Evolutionary conservation across 768 basidiomycete genomes (phyloP), one percentile per base, ranked within the genome.

Genomic region (Rossbeevera mucosa): DNA sequence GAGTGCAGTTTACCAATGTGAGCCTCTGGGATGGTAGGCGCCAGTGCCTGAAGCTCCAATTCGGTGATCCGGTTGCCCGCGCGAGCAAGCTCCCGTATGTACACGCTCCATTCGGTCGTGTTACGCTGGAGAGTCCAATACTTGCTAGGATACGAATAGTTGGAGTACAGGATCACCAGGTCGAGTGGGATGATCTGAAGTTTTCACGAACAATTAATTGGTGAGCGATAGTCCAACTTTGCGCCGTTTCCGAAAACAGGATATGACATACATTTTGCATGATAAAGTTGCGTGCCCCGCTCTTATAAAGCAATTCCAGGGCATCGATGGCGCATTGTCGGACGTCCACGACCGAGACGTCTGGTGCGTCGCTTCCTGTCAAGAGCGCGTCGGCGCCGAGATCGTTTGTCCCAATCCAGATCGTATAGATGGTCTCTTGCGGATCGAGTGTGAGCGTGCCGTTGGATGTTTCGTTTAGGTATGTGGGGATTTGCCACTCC

Each of bases 381-480:
- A 25, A 25, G 25, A 25, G 25, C 7, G 25, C 25, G 7, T 25
- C 25, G 7, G 25, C 7, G 25, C 28, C 85, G 4, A 86, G 73
- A 60, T 86, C 85, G 55, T 81, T 82, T 3, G 81, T 82, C 13
- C 85, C 83, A 53, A 86, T 81, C 84, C 85, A 87, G 7, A 86
- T 70, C 1, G 80, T 80, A 62, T 81, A 86, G 2, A 86, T 55
- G 1, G 85, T 86, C 43, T 81, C 72, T 2, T 71, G 63, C 0
- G 77, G 62, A 13, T 58, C 11, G 45, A 60, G 50, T 16, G 55
- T 59, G 20, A 81, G 60, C 1, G 76, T 70, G 5, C 74, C 73
- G 54, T 79, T 76, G 11, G 63, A 56, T 16, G 59, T 67, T 45
- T 77, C 74, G 7, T 69, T 59, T 45, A 83, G 71, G 65, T 78